These are phyloP conservation scores for Aspergillus glaucus DNA, from an alignment of 2,329 filamentous ascomycete genomes.

Conservation along the genomic window DNA sequence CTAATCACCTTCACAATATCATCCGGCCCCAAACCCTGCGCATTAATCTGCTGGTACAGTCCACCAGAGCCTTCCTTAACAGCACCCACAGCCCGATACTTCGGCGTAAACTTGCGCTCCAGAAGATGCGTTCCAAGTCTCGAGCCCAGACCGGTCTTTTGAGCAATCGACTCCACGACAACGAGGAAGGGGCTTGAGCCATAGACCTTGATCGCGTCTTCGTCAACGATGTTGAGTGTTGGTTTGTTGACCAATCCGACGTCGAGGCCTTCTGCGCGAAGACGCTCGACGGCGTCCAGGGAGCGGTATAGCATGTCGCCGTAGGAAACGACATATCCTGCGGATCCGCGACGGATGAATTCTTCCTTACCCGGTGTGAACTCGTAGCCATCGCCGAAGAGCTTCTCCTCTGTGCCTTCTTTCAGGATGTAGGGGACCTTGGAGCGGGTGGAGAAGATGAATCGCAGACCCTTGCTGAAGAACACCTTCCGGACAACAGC, in stretches of 20 bases:
- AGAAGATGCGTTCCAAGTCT: slow-evolving; percentile 32
- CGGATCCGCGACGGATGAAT: slow-evolving; percentile 30
- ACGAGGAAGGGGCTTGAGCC: slow-evolving; percentile 32
- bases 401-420: slow-evolving; percentile 28
- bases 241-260: slow-evolving; percentile 36
- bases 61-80: slow-evolving; percentile 35
- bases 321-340: slow-evolving; percentile 34
- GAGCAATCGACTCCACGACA: slow-evolving; percentile 33
- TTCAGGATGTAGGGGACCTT: slow-evolving; percentile 35
- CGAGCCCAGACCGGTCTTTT: slow-evolving; percentile 36
- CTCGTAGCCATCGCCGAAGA: slow-evolving; percentile 31
- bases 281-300: slow-evolving; percentile 33
- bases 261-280: slow-evolving; percentile 31
- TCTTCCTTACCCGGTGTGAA: slow-evolving; percentile 35
- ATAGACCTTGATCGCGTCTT: slow-evolving; percentile 32
- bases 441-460: slow-evolving; percentile 35
- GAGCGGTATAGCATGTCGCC: slow-evolving; percentile 39
- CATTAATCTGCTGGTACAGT: slow-evolving; percentile 33
- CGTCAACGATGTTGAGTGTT: slow-evolving; percentile 34
- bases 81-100: slow-evolving; percentile 32
- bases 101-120: slow-evolving; percentile 31
- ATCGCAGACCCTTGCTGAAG: slow-evolving; percentile 31
- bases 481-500: slow-evolving; percentile 32
- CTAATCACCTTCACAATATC: slow-evolving; percentile 28
- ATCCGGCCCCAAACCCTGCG: slow-evolving; percentile 31